Percentiles rank a stretch among this genome's conserved stretches.
Conservation (phyloP, 1,284 basidiomycete species). For the Calocybe gambosa region DNA sequence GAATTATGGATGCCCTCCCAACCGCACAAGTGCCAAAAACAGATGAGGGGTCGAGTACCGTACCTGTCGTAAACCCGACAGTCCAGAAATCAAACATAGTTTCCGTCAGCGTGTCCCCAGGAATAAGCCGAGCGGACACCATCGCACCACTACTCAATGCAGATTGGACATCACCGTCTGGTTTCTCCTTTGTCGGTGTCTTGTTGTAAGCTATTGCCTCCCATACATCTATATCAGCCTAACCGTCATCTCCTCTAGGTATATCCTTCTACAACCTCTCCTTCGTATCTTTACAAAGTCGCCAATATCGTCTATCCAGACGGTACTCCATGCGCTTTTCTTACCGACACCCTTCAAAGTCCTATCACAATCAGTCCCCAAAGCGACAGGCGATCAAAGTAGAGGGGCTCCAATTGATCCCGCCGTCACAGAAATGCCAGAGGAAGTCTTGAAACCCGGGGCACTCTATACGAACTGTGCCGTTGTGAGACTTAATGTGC, state of each 20-base stretch:
- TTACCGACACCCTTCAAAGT: constrained; percentile 69
- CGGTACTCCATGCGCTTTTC: constrained; percentile 65
- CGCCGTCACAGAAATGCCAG: constrained; percentile 24
- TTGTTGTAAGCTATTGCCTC: constrained; percentile 32
- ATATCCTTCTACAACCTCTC: constrained; percentile 53
- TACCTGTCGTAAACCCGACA: constrained; percentile 43
- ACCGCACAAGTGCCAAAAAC: constrained; percentile 51
- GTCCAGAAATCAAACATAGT: constrained; percentile 66
- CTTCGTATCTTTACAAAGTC: constrained; percentile 60
- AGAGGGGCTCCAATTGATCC: constrained; percentile 9
- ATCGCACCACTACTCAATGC: constrained; percentile 51
- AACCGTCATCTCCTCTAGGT: constrained; percentile 31
- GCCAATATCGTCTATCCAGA: constrained; percentile 50
- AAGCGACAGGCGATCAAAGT: constrained; percentile 12
- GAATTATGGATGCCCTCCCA: constrained; percentile 71
- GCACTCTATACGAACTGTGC: constrained; percentile 71
- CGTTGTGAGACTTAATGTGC: constrained; percentile 46
- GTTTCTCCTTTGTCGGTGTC: constrained; percentile 34
- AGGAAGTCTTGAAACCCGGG: constrained; percentile 67
- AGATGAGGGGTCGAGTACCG: constrained; percentile 31
- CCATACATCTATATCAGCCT: constrained; percentile 1
- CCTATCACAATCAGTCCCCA: constrained; percentile 26
- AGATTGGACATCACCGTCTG: constrained; percentile 24
- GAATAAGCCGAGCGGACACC: constrained; percentile 63
- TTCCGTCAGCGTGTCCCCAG: constrained; percentile 65